A percentile compares a stretch with the other conserved stretches of the same genome.
Conservation (phyloP, 768 basidiomycete genomes). For the Mycena crocata region DNA sequence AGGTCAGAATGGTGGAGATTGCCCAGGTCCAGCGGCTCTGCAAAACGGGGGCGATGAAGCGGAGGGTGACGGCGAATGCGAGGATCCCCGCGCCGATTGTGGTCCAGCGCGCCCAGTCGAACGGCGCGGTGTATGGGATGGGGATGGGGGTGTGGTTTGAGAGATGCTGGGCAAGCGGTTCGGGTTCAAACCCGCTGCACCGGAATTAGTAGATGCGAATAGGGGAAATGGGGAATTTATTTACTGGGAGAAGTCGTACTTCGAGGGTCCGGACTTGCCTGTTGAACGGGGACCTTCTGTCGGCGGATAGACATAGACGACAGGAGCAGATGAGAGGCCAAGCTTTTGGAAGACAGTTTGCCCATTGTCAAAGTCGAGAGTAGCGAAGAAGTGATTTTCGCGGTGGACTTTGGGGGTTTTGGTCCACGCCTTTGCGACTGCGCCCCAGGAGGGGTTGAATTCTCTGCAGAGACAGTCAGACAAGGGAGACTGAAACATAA, state of each 20-base stretch:
- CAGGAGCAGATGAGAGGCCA: conserved; percentile 85
- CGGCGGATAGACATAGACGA: conserved; percentile 82
- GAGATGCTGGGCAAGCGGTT: conserved; percentile 79
- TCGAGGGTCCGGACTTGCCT: conserved; percentile 67
- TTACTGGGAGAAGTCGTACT: conserved; percentile 85
- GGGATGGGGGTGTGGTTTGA: conserved; percentile 79
- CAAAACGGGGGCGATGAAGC: conserved; percentile 73
- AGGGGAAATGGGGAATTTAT: conserved; percentile 30
- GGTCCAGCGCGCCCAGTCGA: conserved; percentile 73
- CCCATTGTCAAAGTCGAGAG: conserved; percentile 87
- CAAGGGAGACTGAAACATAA: neutral
- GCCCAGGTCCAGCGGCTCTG: conserved; percentile 86
- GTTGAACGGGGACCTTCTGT: conserved; percentile 74
- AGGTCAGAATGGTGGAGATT: conserved; percentile 61
- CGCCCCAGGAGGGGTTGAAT: conserved; percentile 86
- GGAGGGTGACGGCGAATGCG: conserved; percentile 61
- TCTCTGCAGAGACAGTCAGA: conserved; percentile 61
- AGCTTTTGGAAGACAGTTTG: conserved; percentile 87
- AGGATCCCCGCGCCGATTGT: conserved; percentile 60
- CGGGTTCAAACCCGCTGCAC: conserved; percentile 86
- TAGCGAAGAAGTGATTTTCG: conserved; percentile 92
- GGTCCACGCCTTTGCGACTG: conserved; percentile 88
- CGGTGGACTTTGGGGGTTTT: conserved; percentile 68
- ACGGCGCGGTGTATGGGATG: conserved; percentile 86
- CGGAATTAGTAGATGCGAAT: neutral